phyloP scores from a whole-genome alignment of 345 rosid genomes.

The Noccaea caerulescens region DNA sequence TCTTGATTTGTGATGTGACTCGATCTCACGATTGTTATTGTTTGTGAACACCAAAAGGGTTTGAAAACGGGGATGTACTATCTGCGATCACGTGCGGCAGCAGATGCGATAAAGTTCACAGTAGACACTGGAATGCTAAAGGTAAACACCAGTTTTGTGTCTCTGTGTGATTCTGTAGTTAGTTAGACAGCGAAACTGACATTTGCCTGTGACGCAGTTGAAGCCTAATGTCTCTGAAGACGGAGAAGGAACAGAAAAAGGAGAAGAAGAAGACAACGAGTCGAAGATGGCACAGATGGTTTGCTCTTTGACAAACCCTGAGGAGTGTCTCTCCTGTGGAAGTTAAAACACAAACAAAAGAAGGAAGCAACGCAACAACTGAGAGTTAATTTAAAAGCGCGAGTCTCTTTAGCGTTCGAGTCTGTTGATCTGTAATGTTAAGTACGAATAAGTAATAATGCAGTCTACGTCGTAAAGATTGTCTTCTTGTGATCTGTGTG shows the following conservation, averaged over 20 bases:
- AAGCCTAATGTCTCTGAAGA: slow-evolving; percentile 44
- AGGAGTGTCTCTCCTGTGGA: slow-evolving; percentile 89
- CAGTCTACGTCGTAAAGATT: background rate
- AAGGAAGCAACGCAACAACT: background rate
- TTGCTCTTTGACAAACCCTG: slow-evolving; percentile 83
- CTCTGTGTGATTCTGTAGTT: background rate
- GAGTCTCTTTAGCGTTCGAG: background rate
- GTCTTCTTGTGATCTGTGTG: background rate
- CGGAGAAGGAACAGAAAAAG: slow-evolving; percentile 6
- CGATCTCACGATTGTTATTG: background rate
- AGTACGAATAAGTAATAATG: background rate
- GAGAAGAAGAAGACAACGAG: slow-evolving; percentile 48
- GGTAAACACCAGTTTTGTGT: slow-evolving; percentile 47
- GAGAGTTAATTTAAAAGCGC: background rate
- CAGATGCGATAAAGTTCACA: slow-evolving; percentile 95
- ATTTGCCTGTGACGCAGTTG: slow-evolving; percentile 45
- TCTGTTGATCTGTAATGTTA: background rate
- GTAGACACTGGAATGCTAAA: slow-evolving; percentile 73
- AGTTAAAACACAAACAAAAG: slow-evolving; percentile 47
- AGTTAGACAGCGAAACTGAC: background rate
- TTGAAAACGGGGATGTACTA: slow-evolving; percentile 93
- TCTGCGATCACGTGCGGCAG: slow-evolving; percentile 86
- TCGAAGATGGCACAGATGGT: slow-evolving; percentile 84
- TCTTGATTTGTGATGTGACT: background rate
- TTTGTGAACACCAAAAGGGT: slow-evolving; percentile 52